Conservation (phyloP, 768 basidiomycete species). For the Rhodotorula babjevae region DNA sequence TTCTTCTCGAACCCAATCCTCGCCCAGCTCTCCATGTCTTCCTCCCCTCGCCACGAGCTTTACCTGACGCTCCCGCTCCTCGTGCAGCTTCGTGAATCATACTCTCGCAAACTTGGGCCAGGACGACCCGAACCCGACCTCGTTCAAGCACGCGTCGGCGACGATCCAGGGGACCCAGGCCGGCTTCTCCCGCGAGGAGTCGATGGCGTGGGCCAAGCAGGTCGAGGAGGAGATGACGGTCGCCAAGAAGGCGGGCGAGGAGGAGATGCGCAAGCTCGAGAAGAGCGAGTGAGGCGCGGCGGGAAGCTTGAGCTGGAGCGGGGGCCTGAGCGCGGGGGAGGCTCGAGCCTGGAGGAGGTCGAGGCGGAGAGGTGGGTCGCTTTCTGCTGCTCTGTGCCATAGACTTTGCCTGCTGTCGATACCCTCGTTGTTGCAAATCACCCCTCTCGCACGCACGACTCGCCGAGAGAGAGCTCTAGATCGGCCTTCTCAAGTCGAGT, state of each 20-base stretch:
- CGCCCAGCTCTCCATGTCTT: too few species aligned
- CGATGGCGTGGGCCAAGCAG: conserved; percentile 28
- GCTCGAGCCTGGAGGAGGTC: too few species aligned
- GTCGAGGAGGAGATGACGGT: conserved; percentile 35
- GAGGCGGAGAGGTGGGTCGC: too few species aligned
- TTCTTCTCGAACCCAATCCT: not conserved
- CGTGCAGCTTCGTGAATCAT: conserved; percentile 75
- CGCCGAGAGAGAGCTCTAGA: too few species aligned
- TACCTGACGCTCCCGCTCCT: not conserved
- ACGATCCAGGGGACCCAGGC: conserved; percentile 68
- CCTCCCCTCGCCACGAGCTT: not conserved
- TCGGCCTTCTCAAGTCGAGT: too few species aligned
- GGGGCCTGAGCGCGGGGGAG: too few species aligned
- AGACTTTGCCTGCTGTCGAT: too few species aligned
- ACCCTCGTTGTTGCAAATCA: too few species aligned
- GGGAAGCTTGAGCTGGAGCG: too few species aligned
- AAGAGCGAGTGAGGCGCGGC: not conserved
- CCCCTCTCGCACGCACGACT: too few species aligned
- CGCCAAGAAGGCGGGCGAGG: not conserved
- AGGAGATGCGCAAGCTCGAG: not conserved
- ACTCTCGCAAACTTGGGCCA: conserved; percentile 78
- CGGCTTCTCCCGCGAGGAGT: conserved; percentile 49
- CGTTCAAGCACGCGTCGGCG: conserved; percentile 83
- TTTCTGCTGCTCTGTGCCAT: too few species aligned
- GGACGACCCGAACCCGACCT: conserved; percentile 60